phyloP scores from a whole-genome alignment of 2,329 filamentous ascomycete genomes.

The Aspergillus tamarii region DNA sequence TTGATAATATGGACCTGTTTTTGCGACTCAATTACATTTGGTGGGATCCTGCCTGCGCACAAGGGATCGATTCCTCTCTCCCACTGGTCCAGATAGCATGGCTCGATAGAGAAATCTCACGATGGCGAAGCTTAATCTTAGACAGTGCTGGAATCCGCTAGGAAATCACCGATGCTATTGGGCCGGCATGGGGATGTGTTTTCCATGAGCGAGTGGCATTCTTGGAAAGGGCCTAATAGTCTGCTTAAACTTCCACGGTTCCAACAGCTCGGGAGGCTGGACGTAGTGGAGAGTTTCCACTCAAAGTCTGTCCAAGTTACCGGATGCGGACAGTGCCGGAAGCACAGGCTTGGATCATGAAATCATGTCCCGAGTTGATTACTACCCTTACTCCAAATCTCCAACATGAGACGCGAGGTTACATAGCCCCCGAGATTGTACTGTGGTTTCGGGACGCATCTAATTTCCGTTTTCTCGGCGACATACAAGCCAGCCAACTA shows the following conservation, averaged over 20 bases:
- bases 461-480: background rate
- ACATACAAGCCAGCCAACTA: background rate
- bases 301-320: background rate
- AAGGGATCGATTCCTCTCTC: background rate
- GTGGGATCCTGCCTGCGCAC: background rate
- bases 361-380: background rate
- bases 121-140: background rate
- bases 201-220: background rate
- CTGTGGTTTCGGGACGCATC: background rate
- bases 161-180: background rate
- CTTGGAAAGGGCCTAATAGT: background rate
- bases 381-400: background rate
- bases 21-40: background rate
- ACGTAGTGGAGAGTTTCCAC: background rate
- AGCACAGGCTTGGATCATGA: background rate
- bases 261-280: background rate
- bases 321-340: background rate
- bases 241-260: background rate
- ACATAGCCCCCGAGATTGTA: background rate
- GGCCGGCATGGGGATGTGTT: background rate
- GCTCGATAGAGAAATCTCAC: background rate
- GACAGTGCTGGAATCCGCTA: background rate
- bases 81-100: background rate
- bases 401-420: background rate
- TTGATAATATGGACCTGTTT: background rate